A percentile compares a stretch with the other conserved stretches of the same genome.
Conservation (phyloP, 2,329 filamentous ascomycete species). For the Aspergillus jensenii region DNA sequence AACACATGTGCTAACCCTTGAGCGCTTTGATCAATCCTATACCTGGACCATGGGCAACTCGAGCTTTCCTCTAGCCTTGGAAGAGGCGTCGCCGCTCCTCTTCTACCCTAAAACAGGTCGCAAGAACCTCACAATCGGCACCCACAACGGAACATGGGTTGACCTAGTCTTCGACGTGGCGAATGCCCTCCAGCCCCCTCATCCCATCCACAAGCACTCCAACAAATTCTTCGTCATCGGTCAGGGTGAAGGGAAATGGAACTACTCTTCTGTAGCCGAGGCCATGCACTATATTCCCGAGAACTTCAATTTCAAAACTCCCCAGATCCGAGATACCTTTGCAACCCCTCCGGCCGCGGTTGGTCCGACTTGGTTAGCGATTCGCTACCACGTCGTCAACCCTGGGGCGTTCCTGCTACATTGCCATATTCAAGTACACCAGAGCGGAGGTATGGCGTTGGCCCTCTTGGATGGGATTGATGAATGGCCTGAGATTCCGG, state of each 20-base stretch:
- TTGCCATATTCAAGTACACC: constrained; percentile 57
- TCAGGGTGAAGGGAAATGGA: constrained; percentile 50
- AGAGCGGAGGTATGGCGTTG: constrained; percentile 57
- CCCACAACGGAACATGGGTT: constrained; percentile 52
- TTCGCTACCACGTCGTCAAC: constrained; percentile 55
- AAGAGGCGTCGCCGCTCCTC: constrained; percentile 46
- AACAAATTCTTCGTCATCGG: constrained; percentile 62
- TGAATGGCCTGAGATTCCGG: constrained; percentile 30
- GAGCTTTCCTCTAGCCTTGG: constrained; percentile 40
- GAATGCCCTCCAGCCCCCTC: constrained; percentile 52
- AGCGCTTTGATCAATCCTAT: constrained; percentile 44
- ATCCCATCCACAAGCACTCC: constrained; percentile 65
- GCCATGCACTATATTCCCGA: constrained; percentile 49
- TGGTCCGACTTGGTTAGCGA: constrained; percentile 48
- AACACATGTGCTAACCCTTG: constrained; percentile 42
- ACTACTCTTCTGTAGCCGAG: constrained; percentile 54
- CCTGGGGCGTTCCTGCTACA: constrained; percentile 58
- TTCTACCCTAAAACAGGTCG: constrained; percentile 44
- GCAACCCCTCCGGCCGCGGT: constrained; percentile 36
- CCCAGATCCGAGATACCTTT: constrained; percentile 55
- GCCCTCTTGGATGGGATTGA: constrained; percentile 48
- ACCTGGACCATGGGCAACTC: constrained; percentile 52
- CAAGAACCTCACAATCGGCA: constrained; percentile 50
- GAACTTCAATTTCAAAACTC: constrained; percentile 58
- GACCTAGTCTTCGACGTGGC: constrained; percentile 54